Base-by-base conservation (phyloP, 495 filamentous ascomycete species). In the Penicillium verhagenii region DNA sequence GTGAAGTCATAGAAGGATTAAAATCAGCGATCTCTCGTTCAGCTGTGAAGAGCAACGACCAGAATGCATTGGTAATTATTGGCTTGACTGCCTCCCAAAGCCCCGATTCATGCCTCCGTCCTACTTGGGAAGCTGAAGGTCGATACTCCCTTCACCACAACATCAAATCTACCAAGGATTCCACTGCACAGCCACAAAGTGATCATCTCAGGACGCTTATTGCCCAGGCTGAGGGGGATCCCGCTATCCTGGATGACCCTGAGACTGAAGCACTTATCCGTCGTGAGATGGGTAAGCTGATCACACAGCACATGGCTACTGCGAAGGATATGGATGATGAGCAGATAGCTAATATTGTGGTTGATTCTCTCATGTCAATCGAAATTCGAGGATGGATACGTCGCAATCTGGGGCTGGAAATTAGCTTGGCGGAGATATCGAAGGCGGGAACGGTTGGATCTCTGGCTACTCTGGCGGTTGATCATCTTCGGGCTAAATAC, bases 301-400 rank as follows among this genome's bases (percentile, higher is more conserved):
- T 80, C 3, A 69, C 59, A 20, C 53, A 39, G 6, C 67, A 79
- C 25, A 52, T 77, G 44, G 45, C 75, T 18, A 61, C 65, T 33
- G 20, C 44, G 6, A 37, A 53, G 2, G 46, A 58, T 29, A 29
- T 50, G 37, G 39, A 60, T 14, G 62, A 71, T 9, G 72, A 73
- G 9, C 68, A 75, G 6, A n/a, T 73, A 14, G 56, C 64, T 4
- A 53, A 61, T 19, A 45, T 75, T 18, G 68, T 67, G 0, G 35
- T 77, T 4, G 75, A 79, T 44, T 75, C 72, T 1, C 53, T 76
- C 7, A 63, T 79, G 19, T 56, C 60, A 2, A 69, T 79, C 37
- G 74, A 77, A 52, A 52, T 77, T 31, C 57, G 72, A 6, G 61
- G 59, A 18, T 79, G 75, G 74, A 63, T 26, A 19, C 50, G 64